Evolutionary conservation across 352 stramenopile genomes (phyloP), one percentile per base, ranked within the genome.

Genomic region (Phytophthora aleatoria): DNA sequence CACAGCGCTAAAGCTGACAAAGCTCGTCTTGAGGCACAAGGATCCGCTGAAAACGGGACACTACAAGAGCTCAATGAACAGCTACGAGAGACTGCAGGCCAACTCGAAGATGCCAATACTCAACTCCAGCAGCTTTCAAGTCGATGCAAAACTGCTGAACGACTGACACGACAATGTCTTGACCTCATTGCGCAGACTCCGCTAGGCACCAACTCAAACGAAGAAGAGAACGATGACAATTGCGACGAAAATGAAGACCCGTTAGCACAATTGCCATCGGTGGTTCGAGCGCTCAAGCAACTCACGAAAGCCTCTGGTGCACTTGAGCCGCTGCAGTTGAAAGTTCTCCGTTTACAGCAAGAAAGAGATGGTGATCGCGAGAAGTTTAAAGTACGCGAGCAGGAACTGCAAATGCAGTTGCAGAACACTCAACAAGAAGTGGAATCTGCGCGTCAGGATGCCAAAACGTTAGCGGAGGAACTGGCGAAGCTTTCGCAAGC

Each of bases 21-120:
- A 28, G 60, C 75, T 42, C 56, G 69, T 5, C 58, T 90, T 26
- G 73, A 89, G 16, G 71, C 72, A 8, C 74, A 81, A 10, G 81
- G 68, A 3, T 78, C 64, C 0, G 71, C 83, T 24, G 87, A 87
- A 59, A 71, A 68, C 13, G 74, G 57, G 3, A 88, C 78, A 4
- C 47, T 90, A 16, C 79, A 89, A 49, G 75, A 87, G 27, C 54
- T 89, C 28, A 90, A 85, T 33, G 69, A 79, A n/a, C 63, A 89
- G 49, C 56, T 92, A n/a, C 73, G 69, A 3, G 48, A 76, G 20
- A 72, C 75, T 3, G 51, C 83, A 35, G 42, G 48, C 0, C 70
- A 81, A 30, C 69, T 86, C 3, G 67, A 81, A 1, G 61, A 79
- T 3, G 51, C 65, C 0, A 66, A 76, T 15, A 12, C 38, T 3